Conservation (phyloP, 345 rosid species). For the Jatropha curcas region DNA sequence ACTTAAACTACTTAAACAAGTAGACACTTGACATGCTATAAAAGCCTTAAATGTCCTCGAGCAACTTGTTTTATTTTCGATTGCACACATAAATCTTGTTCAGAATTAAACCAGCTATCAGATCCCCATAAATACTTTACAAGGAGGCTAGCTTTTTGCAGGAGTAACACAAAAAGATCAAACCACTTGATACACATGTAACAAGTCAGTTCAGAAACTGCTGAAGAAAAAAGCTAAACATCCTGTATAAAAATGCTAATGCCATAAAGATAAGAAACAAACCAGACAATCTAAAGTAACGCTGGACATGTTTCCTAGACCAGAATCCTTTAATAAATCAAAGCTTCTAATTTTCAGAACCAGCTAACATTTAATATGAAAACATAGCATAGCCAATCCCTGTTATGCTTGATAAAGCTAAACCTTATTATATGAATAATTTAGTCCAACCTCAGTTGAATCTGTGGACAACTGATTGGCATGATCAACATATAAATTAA, state of each 20-base stretch:
- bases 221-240: neutral
- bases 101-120: neutral
- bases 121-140: neutral
- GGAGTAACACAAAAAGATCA: no score
- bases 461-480: neutral
- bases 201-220: neutral
- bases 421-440: neutral
- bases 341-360: neutral
- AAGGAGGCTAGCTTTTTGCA: no score
- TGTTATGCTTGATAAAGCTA: neutral
- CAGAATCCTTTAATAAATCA: neutral
- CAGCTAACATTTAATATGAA: neutral
- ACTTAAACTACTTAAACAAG: neutral
- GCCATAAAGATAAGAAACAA: neutral
- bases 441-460: neutral
- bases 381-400: neutral
- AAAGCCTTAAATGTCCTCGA: neutral
- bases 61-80: neutral
- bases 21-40: neutral
- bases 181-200: no score
- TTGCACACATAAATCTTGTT: no score
- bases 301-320: neutral
- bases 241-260: neutral
- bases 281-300: neutral
- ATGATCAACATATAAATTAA: neutral